These are phyloP conservation scores for Euphorbia lathyris DNA, from an alignment of 345 rosid species.

Conservation along the genomic window DNA sequence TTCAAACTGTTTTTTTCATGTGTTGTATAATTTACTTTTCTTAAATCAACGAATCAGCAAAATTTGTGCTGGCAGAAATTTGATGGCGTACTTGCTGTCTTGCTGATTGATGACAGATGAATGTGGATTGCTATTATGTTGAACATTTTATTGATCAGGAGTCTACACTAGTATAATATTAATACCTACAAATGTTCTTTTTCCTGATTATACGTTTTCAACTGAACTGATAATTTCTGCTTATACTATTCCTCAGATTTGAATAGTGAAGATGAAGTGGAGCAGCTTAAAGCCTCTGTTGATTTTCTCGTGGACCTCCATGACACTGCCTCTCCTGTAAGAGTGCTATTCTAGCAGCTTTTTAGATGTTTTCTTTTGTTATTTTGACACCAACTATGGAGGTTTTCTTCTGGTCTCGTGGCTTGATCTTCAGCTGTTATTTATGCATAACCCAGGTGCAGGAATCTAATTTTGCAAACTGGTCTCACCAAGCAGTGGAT, in stretches of 20 bases:
- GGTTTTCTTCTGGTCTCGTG: neutral
- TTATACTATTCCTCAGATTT: constrained; percentile 40
- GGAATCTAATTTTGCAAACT: constrained; percentile 54
- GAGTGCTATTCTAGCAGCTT: constrained; percentile 22
- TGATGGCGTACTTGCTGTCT: neutral
- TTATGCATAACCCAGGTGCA: constrained; percentile 39
- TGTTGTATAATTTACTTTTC: neutral
- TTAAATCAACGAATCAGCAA: neutral
- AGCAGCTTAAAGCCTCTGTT: constrained; percentile 64
- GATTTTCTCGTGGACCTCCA: constrained; percentile 80
- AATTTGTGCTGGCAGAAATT: neutral
- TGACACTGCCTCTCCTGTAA: constrained; percentile 45
- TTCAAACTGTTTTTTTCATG: neutral
- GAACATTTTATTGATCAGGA: neutral
- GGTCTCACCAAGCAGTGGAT: constrained; percentile 96
- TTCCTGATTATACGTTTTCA: neutral
- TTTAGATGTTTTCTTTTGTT: neutral
- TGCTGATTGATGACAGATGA: neutral
- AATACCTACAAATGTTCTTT: neutral
- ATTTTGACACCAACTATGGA: neutral
- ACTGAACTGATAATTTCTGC: constrained; percentile 5
- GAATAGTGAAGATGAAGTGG: constrained; percentile 51
- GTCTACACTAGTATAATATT: neutral
- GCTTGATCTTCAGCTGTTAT: neutral
- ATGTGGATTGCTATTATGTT: neutral